These are phyloP conservation scores for Hemileccinum impolitum DNA, from an alignment of 768 basidiomycete genomes.

Conservation along the genomic window DNA sequence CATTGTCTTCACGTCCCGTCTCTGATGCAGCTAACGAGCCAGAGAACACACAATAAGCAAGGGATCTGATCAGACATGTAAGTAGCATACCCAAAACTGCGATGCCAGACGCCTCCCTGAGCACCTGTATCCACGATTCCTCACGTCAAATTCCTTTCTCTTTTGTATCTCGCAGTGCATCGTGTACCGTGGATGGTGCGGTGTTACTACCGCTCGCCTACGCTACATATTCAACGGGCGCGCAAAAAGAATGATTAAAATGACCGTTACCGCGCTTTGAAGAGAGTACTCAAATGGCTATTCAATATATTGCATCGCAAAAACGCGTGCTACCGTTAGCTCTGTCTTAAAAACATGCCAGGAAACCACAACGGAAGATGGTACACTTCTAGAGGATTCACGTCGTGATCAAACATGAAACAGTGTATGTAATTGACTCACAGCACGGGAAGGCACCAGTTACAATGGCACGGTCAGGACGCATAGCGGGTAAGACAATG, in stretches of 20 bases:
- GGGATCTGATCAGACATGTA: too few species aligned
- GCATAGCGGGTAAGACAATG: not conserved
- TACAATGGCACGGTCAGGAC: too few species aligned
- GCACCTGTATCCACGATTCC: not conserved
- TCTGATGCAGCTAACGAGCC: not conserved
- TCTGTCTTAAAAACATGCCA: conserved; percentile 9
- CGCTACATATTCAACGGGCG: not conserved
- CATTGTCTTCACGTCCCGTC: not conserved
- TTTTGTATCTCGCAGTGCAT: conserved; percentile 1
- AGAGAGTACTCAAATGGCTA: conserved; percentile 2
- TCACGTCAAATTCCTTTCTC: not conserved
- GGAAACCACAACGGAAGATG: conserved; percentile 12
- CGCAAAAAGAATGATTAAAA: not conserved
- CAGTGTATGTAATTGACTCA: not conserved
- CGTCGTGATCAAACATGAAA: not conserved
- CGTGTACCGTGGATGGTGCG: conserved; percentile 5
- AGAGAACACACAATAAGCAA: not conserved
- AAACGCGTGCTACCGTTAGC: not conserved
- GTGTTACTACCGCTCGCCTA: not conserved
- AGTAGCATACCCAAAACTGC: conserved; percentile 9
- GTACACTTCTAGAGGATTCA: not conserved
- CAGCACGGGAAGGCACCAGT: conserved; percentile 2
- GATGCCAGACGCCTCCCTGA: conserved; percentile 4
- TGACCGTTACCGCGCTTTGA: not conserved
- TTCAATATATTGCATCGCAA: conserved; percentile 4